Conservation (phyloP, 371 early-diverging fungal species). For the Mucor sp. region DNA sequence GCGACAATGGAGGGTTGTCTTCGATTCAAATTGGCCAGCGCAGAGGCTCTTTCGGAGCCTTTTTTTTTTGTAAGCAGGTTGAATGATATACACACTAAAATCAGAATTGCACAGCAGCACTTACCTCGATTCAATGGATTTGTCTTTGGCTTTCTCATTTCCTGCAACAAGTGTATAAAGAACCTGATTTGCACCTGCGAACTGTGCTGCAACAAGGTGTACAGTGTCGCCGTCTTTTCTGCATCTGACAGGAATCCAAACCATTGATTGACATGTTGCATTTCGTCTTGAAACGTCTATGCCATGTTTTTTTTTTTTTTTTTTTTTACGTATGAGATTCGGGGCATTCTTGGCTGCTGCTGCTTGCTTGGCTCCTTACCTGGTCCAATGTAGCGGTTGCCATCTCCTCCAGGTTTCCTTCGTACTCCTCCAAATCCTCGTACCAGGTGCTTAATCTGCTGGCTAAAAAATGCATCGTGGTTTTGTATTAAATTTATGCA, state of each 20-base stretch:
- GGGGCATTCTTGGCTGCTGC: slow-evolving; percentile 1
- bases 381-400: slow-evolving; percentile 86
- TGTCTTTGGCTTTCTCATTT: slow-evolving; percentile 52
- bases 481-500: background rate
- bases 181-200: slow-evolving; percentile 90
- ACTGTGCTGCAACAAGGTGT: slow-evolving; percentile 85
- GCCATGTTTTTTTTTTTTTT: too few species aligned
- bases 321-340: background rate
- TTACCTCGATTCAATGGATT: slow-evolving; percentile 66
- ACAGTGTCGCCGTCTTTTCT: slow-evolving; percentile 91
- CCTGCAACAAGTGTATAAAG: slow-evolving; percentile 89
- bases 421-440: slow-evolving; percentile 88
- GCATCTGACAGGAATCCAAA: slow-evolving; percentile 87
- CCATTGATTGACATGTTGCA: slow-evolving; percentile 95
- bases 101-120: slow-evolving; percentile 16
- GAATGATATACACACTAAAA: too few species aligned
- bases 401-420: slow-evolving; percentile 93
- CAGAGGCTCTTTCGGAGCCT: slow-evolving; percentile 31
- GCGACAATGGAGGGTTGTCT: slow-evolving; percentile 1
- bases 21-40: slow-evolving; percentile 11
- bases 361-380: slow-evolving; percentile 11
- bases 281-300: slow-evolving; percentile 42
- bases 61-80: slow-evolving; percentile 27
- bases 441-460: slow-evolving; percentile 86
- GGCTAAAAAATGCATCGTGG: slow-evolving; percentile 29